phyloP scores from a whole-genome alignment of 345 rosid species.

The Psidium guajava region DNA sequence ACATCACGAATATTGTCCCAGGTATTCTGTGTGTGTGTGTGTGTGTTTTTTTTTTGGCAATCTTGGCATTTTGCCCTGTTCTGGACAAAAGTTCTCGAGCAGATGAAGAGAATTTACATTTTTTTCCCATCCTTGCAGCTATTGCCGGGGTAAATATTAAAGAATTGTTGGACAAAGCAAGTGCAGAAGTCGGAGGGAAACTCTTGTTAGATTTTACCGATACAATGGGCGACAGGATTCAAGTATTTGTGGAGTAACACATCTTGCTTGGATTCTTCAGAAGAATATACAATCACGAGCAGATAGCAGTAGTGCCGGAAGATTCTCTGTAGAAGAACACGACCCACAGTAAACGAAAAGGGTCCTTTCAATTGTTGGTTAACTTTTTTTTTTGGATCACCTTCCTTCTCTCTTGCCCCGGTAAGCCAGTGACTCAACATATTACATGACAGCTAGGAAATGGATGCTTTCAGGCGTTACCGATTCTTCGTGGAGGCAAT shows the following conservation, averaged over 20 bases:
- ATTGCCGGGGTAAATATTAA: conserved; percentile 79
- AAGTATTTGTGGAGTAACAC: conserved; percentile 62
- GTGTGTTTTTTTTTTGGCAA: neutral
- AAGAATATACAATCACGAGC: neutral
- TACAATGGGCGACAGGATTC: conserved; percentile 75
- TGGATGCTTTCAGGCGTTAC: neutral
- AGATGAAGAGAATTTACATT: neutral
- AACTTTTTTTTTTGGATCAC: neutral
- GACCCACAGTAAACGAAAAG: neutral
- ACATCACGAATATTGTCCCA: conserved; percentile 79
- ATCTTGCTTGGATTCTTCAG: neutral
- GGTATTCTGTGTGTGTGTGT: conserved; percentile 23
- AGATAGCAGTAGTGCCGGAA: neutral
- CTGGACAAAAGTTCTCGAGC: neutral
- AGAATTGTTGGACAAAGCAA: conserved; percentile 61
- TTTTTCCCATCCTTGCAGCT: conserved; percentile 24
- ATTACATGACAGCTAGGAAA: neutral
- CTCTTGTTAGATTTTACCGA: conserved; percentile 43
- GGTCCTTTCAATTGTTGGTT: neutral
- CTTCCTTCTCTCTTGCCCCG: neutral
- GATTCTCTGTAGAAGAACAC: neutral
- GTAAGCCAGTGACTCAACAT: neutral
- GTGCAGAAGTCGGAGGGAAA: conserved; percentile 76
- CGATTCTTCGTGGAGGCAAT: neutral
- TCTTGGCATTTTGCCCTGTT: neutral